Conservation (phyloP, 164 flowering plant species). For the Stephania japonica region DNA sequence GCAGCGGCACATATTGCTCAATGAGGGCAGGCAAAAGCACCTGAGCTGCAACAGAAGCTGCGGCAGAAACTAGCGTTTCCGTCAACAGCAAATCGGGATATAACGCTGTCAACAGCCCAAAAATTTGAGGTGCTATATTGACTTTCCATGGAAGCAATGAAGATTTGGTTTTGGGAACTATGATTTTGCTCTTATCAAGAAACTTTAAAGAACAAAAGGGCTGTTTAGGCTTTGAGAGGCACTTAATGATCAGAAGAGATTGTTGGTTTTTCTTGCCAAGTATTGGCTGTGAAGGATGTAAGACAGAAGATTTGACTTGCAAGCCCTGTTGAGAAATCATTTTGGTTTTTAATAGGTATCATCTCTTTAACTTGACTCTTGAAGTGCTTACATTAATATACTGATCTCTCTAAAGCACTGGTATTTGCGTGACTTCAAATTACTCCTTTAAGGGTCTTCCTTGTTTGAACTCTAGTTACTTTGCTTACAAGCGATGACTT, state of each 20-base stretch:
- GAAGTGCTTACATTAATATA: neutral
- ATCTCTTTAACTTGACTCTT: neutral
- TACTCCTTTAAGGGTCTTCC: neutral
- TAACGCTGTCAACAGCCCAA: slow-evolving; percentile 3
- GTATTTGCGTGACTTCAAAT: neutral
- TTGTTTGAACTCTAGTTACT: neutral
- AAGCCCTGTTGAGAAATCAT: neutral
- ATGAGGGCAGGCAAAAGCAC: slow-evolving; percentile 1
- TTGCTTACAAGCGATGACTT: neutral
- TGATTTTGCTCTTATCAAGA: neutral
- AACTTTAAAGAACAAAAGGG: neutral
- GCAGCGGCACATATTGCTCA: slow-evolving; percentile 11
- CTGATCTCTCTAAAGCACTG: neutral
- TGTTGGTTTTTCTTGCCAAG: neutral
- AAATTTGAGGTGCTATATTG: neutral
- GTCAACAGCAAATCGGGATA: slow-evolving; percentile 5
- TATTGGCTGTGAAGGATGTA: neutral
- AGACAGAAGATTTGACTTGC: neutral
- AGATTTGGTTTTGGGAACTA: neutral
- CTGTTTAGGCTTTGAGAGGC: neutral
- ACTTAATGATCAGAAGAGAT: neutral
- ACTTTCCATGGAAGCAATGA: neutral
- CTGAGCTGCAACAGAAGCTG: neutral
- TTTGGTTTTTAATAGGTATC: neutral
- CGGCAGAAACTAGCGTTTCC: neutral